Evolutionary conservation across 73 alveolate species (phyloP), one percentile per base, ranked within the genome.

Genomic region (Symbiodinium natans): DNA sequence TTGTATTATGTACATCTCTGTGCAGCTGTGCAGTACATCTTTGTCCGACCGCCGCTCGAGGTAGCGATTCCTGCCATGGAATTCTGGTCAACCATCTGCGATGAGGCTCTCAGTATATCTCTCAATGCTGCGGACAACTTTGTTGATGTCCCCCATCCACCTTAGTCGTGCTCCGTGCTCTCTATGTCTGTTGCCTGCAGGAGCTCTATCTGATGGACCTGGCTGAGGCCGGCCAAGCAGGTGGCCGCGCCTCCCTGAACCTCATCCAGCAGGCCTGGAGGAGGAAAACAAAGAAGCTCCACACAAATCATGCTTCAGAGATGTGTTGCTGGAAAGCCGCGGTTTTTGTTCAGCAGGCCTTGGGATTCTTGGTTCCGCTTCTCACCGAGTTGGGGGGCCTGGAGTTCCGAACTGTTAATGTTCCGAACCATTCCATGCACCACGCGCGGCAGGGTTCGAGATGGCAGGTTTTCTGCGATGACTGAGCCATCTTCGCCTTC

Each of bases 1-100:
- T n/a, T n/a, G 21, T n/a, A n/a, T n/a, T n/a, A n/a, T n/a, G n/a
- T n/a, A n/a, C n/a, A n/a, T n/a, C n/a, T n/a, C n/a, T n/a, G n/a
- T n/a, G n/a, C n/a, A n/a, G n/a, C n/a, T n/a, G n/a, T n/a, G n/a
- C n/a, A n/a, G n/a, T n/a, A n/a, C n/a, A n/a, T n/a, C n/a, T n/a
- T n/a, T 46, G 13, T 6, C 59, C 59, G 59, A 46, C 59, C 13
- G 59, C 13, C 74, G 31, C 41, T 3, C 34, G 63, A 82, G 89
- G 98, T 92, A 11, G 98, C 98, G 41, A 92, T 92, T 34, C 98
- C 98, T 8, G 98, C 98, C 74, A 92, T 92, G 98, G 98, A 92
- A 29, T 92, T 92, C 68, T 92, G 98, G 98, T 92, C 98, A 83
- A 92, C 92, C 29, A 80, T 92, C 29, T 92, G 98, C 43, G 98